Conservation (phyloP, 2,329 filamentous ascomycete genomes). For the Cladosporium sphaerospermum region DNA sequence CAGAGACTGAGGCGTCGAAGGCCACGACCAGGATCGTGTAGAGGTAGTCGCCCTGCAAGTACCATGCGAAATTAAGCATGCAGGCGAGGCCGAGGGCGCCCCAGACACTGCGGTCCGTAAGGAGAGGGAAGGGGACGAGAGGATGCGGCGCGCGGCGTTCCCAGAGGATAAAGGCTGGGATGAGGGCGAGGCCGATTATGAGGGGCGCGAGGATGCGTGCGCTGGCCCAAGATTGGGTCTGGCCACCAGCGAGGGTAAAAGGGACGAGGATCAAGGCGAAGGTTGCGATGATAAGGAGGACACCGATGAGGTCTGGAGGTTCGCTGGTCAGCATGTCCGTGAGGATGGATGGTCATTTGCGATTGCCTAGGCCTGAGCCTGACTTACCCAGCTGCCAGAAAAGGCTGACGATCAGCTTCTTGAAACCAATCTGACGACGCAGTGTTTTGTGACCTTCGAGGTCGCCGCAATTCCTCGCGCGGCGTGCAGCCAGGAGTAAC, state of each 20-base stretch:
- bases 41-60: constrained; percentile 58
- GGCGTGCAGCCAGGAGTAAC: constrained; percentile 45
- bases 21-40: constrained; percentile 57
- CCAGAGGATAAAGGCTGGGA: constrained; percentile 50
- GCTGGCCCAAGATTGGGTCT: constrained; percentile 43
- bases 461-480: constrained; percentile 48
- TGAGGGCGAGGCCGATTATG: constrained; percentile 43
- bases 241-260: constrained; percentile 51
- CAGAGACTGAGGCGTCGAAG: constrained; percentile 52
- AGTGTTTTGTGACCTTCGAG: constrained; percentile 42
- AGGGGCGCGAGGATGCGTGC: constrained; percentile 48
- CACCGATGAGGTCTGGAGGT: constrained; percentile 40
- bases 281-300: constrained; percentile 41
- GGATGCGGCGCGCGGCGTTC: constrained; percentile 47
- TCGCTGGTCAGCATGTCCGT: not conserved
- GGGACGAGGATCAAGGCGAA: constrained; percentile 46
- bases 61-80: constrained; percentile 54
- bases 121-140: constrained; percentile 54
- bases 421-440: constrained; percentile 36
- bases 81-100: constrained; percentile 54
- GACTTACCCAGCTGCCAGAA: constrained; percentile 45
- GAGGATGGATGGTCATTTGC: not conserved
- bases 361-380: not conserved
- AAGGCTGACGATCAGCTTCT: constrained; percentile 27
- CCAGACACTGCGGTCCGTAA: constrained; percentile 61